Evolutionary conservation across 176 grass and related monocot species (phyloP).

Genomic region (Thinopyrum elongatum): DNA sequence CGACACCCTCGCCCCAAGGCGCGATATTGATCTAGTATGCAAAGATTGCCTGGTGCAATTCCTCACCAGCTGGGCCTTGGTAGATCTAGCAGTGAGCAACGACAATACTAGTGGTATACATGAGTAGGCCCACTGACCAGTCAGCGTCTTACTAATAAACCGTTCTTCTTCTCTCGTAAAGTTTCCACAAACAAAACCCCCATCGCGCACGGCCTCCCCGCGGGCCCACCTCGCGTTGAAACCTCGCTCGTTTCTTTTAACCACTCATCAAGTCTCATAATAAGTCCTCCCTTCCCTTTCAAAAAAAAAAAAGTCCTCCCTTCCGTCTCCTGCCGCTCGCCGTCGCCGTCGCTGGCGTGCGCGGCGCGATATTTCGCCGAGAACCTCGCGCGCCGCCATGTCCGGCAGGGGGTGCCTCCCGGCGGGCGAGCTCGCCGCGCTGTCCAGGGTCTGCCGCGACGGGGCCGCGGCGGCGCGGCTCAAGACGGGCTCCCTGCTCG

Average conservation of each 20-base stretch:
- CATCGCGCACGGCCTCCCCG: neutral
- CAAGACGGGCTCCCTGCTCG: slow-evolving; percentile 50
- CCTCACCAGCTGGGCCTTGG: neutral
- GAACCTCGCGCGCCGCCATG: slow-evolving; percentile 23
- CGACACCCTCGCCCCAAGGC: no score
- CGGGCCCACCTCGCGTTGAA: slow-evolving; percentile 34
- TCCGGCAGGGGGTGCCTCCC: slow-evolving; percentile 34
- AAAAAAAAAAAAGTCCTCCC: slow-evolving; percentile 4
- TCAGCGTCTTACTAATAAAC: neutral
- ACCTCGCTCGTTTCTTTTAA: neutral
- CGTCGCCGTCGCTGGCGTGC: slow-evolving; percentile 1
- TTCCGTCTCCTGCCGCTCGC: neutral
- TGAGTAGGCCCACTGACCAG: no score
- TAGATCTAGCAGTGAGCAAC: no score
- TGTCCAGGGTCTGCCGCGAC: slow-evolving; percentile 37
- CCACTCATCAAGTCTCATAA: neutral
- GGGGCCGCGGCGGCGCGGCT: slow-evolving; percentile 42
- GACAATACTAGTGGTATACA: no score
- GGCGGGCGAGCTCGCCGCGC: neutral
- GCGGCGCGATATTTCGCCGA: slow-evolving; percentile 22
- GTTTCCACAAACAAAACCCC: neutral
- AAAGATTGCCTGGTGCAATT: slow-evolving; percentile 2
- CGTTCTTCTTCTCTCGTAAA: neutral
- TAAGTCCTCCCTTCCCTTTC: neutral
- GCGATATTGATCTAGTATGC: neutral